These are phyloP conservation scores for Blastocrithidia nonstop DNA, from an alignment of 208 protist genomes.

Conservation along the genomic window DNA sequence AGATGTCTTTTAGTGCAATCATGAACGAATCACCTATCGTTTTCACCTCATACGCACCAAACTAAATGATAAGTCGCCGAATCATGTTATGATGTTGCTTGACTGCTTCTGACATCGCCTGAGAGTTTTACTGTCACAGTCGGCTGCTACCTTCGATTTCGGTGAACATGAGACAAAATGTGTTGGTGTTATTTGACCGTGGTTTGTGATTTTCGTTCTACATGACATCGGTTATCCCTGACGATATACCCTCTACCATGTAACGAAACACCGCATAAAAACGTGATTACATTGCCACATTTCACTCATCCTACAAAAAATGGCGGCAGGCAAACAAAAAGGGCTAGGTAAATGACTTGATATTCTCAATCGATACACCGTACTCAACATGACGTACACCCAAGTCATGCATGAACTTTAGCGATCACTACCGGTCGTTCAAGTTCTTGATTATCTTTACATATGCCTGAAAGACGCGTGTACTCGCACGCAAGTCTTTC, in stretches of 20 bases:
- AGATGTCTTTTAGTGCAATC: slow-evolving; percentile 45
- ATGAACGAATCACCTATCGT: slow-evolving; percentile 75
- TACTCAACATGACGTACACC: slow-evolving; percentile 36
- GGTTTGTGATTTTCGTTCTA: slow-evolving; percentile 23
- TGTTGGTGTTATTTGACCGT: slow-evolving; percentile 15
- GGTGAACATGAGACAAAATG: slow-evolving; percentile 60
- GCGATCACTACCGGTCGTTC: slow-evolving; percentile 11
- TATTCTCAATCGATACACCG: slow-evolving; percentile 24
- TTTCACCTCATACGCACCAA: slow-evolving; percentile 73
- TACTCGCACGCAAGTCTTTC: slow-evolving; percentile 26
- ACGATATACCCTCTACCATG: slow-evolving; percentile 26
- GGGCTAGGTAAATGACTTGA: slow-evolving; percentile 30
- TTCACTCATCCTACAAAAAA: slow-evolving; percentile 58
- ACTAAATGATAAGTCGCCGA: slow-evolving; percentile 38
- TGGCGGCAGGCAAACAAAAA: slow-evolving; percentile 58
- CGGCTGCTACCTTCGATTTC: slow-evolving; percentile 68
- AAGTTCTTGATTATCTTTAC: slow-evolving; percentile 30
- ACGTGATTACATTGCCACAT: slow-evolving; percentile 38
- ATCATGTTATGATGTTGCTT: slow-evolving; percentile 56
- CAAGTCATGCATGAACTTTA: slow-evolving; percentile 39
- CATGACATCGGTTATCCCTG: slow-evolving; percentile 26
- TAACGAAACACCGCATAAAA: slow-evolving; percentile 31
- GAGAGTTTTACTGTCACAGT: slow-evolving; percentile 51
- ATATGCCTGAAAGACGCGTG: slow-evolving; percentile 31
- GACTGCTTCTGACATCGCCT: slow-evolving; percentile 39